phyloP scores from a whole-genome alignment of 2,329 filamentous ascomycete species.

The Xylogone sp. region DNA sequence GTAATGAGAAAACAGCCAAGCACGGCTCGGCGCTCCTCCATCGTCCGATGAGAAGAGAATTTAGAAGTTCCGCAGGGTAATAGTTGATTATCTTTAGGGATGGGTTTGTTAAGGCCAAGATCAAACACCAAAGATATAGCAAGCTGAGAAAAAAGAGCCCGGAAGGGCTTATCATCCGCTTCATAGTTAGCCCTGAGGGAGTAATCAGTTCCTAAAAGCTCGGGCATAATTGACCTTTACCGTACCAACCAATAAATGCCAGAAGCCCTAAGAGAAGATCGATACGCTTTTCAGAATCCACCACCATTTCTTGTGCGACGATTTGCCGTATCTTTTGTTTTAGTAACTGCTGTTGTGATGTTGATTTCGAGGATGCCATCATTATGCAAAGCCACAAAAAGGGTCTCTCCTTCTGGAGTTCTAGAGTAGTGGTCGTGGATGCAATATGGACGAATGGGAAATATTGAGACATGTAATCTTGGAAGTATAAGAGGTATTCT shows the following conservation, averaged over 20 bases:
- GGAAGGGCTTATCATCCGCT: conserved; percentile 8
- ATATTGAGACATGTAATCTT: conserved; percentile 34
- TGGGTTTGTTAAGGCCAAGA: conserved; percentile 12
- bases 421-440: conserved; percentile 30
- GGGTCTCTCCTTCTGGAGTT: conserved; percentile 38
- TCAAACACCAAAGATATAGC: conserved; percentile 11
- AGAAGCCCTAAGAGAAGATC: conserved; percentile 51
- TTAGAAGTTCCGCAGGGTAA: conserved; percentile 2
- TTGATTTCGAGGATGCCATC: conserved; percentile 40
- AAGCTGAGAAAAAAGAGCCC: conserved; percentile 9
- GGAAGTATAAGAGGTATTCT: conserved; percentile 37
- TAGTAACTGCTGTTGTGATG: conserved; percentile 35
- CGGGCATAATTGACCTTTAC: conserved; percentile 1
- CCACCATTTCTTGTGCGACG: conserved; percentile 41
- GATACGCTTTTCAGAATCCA: conserved; percentile 45
- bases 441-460: conserved; percentile 44
- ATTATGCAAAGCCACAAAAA: conserved; percentile 49
- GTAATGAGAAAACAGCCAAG: conserved; percentile 44
- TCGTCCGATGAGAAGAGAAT: conserved; percentile 29
- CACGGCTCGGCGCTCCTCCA: conserved; percentile 46
- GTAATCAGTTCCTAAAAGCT: conserved; percentile 5
- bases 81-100: conserved; percentile 13
- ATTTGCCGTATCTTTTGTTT: conserved; percentile 39
- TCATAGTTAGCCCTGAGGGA: conserved; percentile 34
- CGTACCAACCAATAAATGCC: conserved; percentile 41